phyloP scores from a whole-genome alignment of 2,329 filamentous ascomycete genomes.

The Talaromyces sp. region DNA sequence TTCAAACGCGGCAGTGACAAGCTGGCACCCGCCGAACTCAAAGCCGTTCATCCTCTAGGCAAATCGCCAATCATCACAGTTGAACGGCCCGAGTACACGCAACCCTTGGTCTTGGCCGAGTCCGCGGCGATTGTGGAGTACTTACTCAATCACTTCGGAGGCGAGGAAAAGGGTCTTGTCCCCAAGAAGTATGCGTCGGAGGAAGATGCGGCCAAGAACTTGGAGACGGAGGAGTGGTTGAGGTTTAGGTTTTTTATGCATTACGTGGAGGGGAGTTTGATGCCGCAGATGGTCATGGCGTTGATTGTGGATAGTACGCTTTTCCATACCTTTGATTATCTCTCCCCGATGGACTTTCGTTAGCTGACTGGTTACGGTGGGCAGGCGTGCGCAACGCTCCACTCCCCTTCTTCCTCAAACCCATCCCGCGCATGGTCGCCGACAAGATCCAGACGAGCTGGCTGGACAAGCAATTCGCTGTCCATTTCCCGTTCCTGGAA shows the following conservation, averaged over 20 bases:
- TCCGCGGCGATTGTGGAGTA: slow-evolving; percentile 80
- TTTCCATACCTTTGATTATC: neutral
- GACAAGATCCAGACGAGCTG: slow-evolving; percentile 40
- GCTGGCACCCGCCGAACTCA: slow-evolving; percentile 72
- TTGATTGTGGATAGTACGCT: slow-evolving; percentile 58
- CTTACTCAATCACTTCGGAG: slow-evolving; percentile 64
- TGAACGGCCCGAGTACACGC: slow-evolving; percentile 43
- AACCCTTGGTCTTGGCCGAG: slow-evolving; percentile 69
- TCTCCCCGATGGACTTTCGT: neutral
- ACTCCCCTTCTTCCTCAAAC: slow-evolving; percentile 60
- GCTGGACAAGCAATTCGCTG: slow-evolving; percentile 39
- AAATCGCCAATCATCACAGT: slow-evolving; percentile 79
- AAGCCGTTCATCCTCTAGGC: slow-evolving; percentile 76
- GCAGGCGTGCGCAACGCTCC: slow-evolving; percentile 49
- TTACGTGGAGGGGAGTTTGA: slow-evolving; percentile 79
- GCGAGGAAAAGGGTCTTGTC: slow-evolving; percentile 41
- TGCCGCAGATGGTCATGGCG: slow-evolving; percentile 64
- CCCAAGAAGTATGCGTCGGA: slow-evolving; percentile 54
- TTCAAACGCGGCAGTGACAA: slow-evolving; percentile 65
- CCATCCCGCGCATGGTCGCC: slow-evolving; percentile 57
- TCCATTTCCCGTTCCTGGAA: slow-evolving; percentile 45
- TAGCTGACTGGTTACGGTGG: neutral
- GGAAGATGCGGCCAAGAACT: slow-evolving; percentile 41
- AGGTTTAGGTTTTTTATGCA: slow-evolving; percentile 70
- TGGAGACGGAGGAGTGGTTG: slow-evolving; percentile 59